Conservation (phyloP, 2,329 filamentous ascomycete species). For the Rhexocercosporidium sp. region DNA sequence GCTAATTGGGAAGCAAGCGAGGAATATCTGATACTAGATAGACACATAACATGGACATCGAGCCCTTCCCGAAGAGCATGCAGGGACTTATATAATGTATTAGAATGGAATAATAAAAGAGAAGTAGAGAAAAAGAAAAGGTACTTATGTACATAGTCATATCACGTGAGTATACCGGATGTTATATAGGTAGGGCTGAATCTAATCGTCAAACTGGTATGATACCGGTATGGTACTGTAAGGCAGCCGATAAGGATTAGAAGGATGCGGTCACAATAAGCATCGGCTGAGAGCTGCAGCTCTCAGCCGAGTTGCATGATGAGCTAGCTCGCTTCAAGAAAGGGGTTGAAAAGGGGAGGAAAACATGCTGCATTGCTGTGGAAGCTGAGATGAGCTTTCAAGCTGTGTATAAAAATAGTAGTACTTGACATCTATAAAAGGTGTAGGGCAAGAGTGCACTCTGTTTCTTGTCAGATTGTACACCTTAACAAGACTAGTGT, state of each 20-base stretch:
- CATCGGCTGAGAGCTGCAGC: neutral
- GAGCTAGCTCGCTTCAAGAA: neutral
- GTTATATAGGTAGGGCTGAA: constrained; percentile 10
- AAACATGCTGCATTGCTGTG: no score
- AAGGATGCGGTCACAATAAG: neutral
- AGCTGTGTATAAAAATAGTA: no score
- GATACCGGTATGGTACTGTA: constrained; percentile 1
- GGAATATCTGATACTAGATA: neutral
- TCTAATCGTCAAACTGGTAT: neutral
- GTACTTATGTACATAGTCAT: neutral
- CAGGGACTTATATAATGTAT: neutral
- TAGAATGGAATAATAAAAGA: neutral
- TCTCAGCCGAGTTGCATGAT: constrained; percentile 1
- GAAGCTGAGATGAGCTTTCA: no score
- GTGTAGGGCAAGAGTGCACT: no score
- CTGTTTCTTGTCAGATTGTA: no score
- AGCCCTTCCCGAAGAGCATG: neutral
- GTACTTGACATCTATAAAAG: no score
- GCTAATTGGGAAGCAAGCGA: neutral
- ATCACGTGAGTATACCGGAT: constrained; percentile 4
- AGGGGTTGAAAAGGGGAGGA: neutral
- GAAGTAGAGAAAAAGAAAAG: neutral
- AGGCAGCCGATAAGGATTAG: neutral
- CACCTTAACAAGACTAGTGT: no score
- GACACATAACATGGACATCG: neutral